Evolutionary conservation across 306 rosid species (phyloP), one percentile per base, ranked within the genome.

Genomic region (Lupinus albus): DNA sequence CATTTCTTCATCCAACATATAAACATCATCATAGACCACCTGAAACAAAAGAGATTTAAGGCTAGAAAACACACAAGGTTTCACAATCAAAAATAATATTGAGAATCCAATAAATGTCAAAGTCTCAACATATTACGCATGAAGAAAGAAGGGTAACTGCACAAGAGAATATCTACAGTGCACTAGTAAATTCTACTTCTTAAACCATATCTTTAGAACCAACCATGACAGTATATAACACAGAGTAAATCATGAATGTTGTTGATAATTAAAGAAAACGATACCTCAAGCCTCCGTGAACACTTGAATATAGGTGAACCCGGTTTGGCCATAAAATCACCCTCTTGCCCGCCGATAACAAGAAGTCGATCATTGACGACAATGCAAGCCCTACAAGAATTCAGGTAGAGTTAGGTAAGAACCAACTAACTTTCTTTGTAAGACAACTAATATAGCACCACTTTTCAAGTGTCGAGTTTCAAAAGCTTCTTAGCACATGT

Each of bases 281-380:
- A 45, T 79, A 92, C 98, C 92, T 92, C 98, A 28, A 32, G 75
- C 74, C 98, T 82, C 67, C 98, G 96, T 0, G 98, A 92, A 68
- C 98, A 89, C 80, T 92, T 92, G 79, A 92, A 92, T 74, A 89
- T 92, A 46, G 98, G 88, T 5, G 96, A 92, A 30, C 95, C 88
- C 0, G 98, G 98, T 74, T 92, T 92, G 45, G 98, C 76, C 96
- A 92, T 92, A 67, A 89, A 92, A 81, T 92, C 98, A 65, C 98
- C 98, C 75, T 92, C 96, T 82, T 92, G 96, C 51, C 98, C 96
- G 65, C 96, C 98, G 8, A 92, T 87, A 35, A 90, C 82, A 56
- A 74, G 86, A 47, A 92, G 91, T 18, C 67, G 76, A 80, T 92
- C 89, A 68, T 80, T 72, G 71, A 41, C 68, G 47, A 75, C 88